phyloP scores from a whole-genome alignment of 768 basidiomycete genomes.

The Mycena belliarum region DNA sequence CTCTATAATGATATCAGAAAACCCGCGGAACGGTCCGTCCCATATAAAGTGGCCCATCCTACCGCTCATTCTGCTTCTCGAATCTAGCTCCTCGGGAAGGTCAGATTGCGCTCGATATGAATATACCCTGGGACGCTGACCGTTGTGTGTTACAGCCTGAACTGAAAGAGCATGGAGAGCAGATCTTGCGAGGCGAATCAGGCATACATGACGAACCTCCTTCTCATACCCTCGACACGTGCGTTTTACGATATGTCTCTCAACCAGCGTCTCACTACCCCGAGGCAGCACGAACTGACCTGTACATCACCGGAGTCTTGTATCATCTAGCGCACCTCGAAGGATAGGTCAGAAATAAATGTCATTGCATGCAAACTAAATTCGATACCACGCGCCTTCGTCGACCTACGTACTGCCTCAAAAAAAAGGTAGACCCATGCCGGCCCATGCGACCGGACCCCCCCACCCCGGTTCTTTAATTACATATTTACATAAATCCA shows the following conservation, averaged over 20 bases:
- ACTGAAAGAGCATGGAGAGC: conserved; percentile 54
- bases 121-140: not conserved
- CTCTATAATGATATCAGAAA: conserved; percentile 30
- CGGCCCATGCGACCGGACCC: too few species aligned
- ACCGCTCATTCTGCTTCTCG: not conserved
- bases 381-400: conserved; percentile 4
- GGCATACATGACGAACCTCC: conserved; percentile 31
- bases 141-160: conserved; percentile 27
- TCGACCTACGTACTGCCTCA: conserved; percentile 14
- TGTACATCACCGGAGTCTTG: not conserved
- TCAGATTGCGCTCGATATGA: conserved; percentile 3
- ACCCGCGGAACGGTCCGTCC: conserved; percentile 43
- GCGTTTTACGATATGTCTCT: not conserved
- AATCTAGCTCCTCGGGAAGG: conserved; percentile 37
- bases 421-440: conserved; percentile 8
- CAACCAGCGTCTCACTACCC: not conserved
- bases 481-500: too few species aligned
- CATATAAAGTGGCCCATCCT: not conserved
- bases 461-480: too few species aligned
- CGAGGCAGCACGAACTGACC: too few species aligned
- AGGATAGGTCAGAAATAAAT: too few species aligned
- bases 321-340: too few species aligned
- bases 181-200: conserved; percentile 53
- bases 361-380: not conserved
- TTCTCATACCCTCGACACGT: too few species aligned